Evolutionary conservation across 257 asterid species (phyloP).

Genomic region (Nicotiana otophora): DNA sequence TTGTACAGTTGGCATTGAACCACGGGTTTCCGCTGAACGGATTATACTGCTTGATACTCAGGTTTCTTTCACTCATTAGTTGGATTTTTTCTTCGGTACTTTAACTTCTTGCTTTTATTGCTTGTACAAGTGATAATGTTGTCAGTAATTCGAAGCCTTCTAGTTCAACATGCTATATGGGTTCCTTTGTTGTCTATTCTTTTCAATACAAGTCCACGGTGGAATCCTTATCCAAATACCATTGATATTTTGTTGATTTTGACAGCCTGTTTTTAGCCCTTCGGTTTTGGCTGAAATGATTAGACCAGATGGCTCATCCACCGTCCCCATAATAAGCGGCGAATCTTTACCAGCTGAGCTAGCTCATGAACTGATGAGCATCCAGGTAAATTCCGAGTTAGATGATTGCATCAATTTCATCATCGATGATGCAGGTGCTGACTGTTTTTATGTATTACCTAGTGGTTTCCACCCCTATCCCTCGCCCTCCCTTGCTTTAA

Average conservation of each 20-base stretch:
- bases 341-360: conserved; percentile 86
- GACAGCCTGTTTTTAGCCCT: conserved; percentile 92
- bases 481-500: background rate
- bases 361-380: conserved; percentile 88
- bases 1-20: conserved; percentile 82
- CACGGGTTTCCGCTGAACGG: conserved; percentile 80
- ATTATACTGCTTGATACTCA: conserved; percentile 94
- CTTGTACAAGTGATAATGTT: background rate
- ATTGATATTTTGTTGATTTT: background rate
- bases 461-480: background rate
- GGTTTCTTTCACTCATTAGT: conserved; percentile 29
- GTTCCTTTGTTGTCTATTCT: background rate
- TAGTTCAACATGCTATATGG: background rate
- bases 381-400: conserved; percentile 57
- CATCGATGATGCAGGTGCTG: background rate
- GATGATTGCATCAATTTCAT: background rate
- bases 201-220: background rate
- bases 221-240: background rate
- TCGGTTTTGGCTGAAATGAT: conserved; percentile 88
- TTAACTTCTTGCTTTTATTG: background rate
- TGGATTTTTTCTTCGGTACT: background rate
- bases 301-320: conserved; percentile 88
- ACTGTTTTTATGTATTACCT: background rate
- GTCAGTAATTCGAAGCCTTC: background rate
- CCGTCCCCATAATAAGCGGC: conserved; percentile 63